Base-by-base conservation (phyloP, 495 filamentous ascomycete species). In the Penicillium daleae region DNA sequence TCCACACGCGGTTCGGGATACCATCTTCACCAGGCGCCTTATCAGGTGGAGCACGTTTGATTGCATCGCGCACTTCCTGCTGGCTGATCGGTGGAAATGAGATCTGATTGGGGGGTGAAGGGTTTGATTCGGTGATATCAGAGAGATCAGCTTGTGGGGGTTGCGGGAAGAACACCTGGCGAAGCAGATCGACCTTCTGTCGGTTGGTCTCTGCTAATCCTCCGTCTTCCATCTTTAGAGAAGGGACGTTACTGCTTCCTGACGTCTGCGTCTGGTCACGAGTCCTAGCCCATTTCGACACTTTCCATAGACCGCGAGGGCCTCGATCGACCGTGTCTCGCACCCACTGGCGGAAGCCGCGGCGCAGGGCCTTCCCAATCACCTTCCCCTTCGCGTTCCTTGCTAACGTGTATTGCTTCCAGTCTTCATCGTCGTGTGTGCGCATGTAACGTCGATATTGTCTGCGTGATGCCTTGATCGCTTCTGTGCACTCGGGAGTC, bases 11-110 rank as follows among this genome's bases (percentile, higher is more conserved):
- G 32, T 74, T 72, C 2, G 68, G 62, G 27, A 75, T 71, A 6
- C 44, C 44, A 37, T 75, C 65, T 2, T 32, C 15, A 4, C 67
- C 68, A 13, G 69, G 70, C 6, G 72, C 73, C 60, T 76, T 78
- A 24, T 74, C 61, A 2, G 59, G 52, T 13, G 60, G 59, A 5
- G 64, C 55, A 12, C 26, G 44, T 2, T 53, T 40, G 10, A 75
- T 61, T 8, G 65, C 68, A 27, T 64, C 56, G 7, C 9, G 29
- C 1, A 53, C 26, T 21, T 53, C 50, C 26, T 53, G 26, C 50
- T 21, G 10, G 4, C 15, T 19, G 29, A 53, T 9, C 4, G 50
- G 12, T 8, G 50, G 50, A 6, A 53, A 53, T 1, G 3, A 0
- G 29, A 53, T n/a, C 26, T 53, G 15, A 9, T 53, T 32, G 0